phyloP scores from a whole-genome alignment of 2,329 filamentous ascomycete species.

The Lachnellula cervina region DNA sequence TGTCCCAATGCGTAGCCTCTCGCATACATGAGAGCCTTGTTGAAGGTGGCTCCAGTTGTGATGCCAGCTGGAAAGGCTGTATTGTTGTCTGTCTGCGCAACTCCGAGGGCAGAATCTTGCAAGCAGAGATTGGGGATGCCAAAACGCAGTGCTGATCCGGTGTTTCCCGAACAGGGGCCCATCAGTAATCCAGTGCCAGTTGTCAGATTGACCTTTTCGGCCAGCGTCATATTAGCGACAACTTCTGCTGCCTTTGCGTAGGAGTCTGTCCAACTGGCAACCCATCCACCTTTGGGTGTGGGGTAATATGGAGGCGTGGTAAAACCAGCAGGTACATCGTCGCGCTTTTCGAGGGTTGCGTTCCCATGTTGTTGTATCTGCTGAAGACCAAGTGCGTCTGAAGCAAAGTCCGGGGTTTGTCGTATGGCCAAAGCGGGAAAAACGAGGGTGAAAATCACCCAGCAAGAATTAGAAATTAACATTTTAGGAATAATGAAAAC shows the following conservation, averaged over 20 bases:
- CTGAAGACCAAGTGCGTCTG: slow-evolving; percentile 2
- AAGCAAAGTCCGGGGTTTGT: slow-evolving; percentile 12
- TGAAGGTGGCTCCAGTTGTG: slow-evolving; percentile 68
- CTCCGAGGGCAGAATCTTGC: slow-evolving; percentile 66
- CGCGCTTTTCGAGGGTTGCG: slow-evolving; percentile 10
- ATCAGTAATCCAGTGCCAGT: slow-evolving; percentile 67
- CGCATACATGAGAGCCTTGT: slow-evolving; percentile 65
- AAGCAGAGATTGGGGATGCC: slow-evolving; percentile 69
- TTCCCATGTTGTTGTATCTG: neutral
- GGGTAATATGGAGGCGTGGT: slow-evolving; percentile 29
- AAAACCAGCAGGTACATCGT: slow-evolving; percentile 25
- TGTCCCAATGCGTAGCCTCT: slow-evolving; percentile 64
- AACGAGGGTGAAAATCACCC: neutral
- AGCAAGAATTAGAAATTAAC: slow-evolving; percentile 2
- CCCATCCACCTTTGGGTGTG: slow-evolving; percentile 50
- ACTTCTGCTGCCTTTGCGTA: slow-evolving; percentile 65
- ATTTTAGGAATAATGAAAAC: neutral
- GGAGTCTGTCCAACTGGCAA: slow-evolving; percentile 54
- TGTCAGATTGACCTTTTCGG: slow-evolving; percentile 76
- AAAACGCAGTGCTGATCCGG: slow-evolving; percentile 63
- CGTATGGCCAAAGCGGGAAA: neutral
- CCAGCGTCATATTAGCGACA: slow-evolving; percentile 71
- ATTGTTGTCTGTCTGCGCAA: slow-evolving; percentile 68
- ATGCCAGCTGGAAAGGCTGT: slow-evolving; percentile 79
- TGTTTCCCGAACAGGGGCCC: slow-evolving; percentile 71